These are phyloP conservation scores for Basipetospora sp. DNA, from an alignment of 2,329 filamentous ascomycete genomes.

Conservation along the genomic window DNA sequence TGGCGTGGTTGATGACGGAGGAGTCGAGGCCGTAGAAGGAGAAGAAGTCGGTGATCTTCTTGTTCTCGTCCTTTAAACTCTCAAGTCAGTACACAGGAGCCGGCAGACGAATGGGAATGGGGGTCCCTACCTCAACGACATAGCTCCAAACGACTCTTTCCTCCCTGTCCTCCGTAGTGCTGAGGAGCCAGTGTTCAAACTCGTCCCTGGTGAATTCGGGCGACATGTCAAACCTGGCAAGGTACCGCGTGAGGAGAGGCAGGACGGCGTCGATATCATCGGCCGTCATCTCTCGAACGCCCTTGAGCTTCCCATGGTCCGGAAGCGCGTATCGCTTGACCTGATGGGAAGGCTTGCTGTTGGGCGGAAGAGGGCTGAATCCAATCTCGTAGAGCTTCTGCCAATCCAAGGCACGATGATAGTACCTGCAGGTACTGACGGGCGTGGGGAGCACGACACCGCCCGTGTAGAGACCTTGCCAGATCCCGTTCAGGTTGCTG, in stretches of 20 bases:
- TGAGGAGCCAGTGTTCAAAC: conserved; percentile 64
- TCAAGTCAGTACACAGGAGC: conserved; percentile 4
- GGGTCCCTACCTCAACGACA: conserved; percentile 55
- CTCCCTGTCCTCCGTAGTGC: conserved; percentile 39
- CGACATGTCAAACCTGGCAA: conserved; percentile 67
- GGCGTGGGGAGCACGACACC: conserved; percentile 83
- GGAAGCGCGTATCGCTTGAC: conserved; percentile 75
- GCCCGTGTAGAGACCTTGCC: conserved; percentile 91
- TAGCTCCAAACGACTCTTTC: conserved; percentile 90
- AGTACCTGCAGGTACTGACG: conserved; percentile 87
- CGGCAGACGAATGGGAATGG: background rate
- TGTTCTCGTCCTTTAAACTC: conserved; percentile 39
- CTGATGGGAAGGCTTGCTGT: conserved; percentile 75
- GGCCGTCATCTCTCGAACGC: conserved; percentile 64
- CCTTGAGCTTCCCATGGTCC: conserved; percentile 53
- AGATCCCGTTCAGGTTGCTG: conserved; percentile 74
- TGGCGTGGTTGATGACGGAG: conserved; percentile 69
- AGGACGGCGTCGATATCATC: conserved; percentile 67
- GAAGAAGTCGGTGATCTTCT: conserved; percentile 89
- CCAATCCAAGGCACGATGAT: conserved; percentile 88
- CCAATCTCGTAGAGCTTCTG: conserved; percentile 87
- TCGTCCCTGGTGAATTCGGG: conserved; percentile 70
- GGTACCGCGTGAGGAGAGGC: conserved; percentile 60
- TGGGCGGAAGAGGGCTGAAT: conserved; percentile 74
- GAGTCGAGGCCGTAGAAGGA: conserved; percentile 94